phyloP scores from a whole-genome alignment of 208 protist species.

The Trypanosoma vivax region DNA sequence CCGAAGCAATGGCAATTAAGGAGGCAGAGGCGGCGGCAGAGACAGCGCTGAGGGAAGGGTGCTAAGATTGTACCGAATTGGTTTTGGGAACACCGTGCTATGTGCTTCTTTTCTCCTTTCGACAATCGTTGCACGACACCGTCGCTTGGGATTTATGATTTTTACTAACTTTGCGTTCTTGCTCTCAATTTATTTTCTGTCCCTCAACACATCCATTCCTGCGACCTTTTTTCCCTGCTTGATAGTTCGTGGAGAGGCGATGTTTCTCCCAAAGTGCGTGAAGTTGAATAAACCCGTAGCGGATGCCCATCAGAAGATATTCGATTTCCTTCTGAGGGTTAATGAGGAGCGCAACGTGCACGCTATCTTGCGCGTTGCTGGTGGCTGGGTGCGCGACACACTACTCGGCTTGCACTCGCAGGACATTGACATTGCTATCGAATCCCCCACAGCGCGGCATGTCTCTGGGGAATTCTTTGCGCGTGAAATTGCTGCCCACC shows the following conservation, averaged over 20 bases:
- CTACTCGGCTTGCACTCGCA: constrained; percentile 86
- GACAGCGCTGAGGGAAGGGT: neutral
- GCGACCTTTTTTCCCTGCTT: neutral
- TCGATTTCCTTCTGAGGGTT: constrained; percentile 73
- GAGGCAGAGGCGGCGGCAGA: neutral
- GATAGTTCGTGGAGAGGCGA: constrained; percentile 1
- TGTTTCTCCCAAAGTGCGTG: constrained; percentile 31
- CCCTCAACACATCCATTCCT: neutral
- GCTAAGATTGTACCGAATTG: too few species aligned
- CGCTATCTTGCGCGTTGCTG: constrained; percentile 84
- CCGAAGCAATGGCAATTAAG: constrained; percentile 2
- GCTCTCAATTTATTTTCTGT: constrained; percentile 6
- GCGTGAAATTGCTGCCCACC: constrained; percentile 62
- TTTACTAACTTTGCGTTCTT: neutral
- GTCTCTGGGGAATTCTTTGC: constrained; percentile 91
- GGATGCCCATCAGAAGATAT: constrained; percentile 67
- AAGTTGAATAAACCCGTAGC: constrained; percentile 41
- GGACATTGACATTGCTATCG: constrained; percentile 98
- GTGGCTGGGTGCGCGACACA: constrained; percentile 98
- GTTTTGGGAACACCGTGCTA: neutral
- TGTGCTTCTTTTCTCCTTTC: neutral
- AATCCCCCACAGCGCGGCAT: constrained; percentile 33
- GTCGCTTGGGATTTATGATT: neutral
- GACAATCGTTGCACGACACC: neutral
- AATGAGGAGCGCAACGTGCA: constrained; percentile 48